Conservation (phyloP, 2,329 filamentous ascomycete species). For the Colletotrichum somersetense region DNA sequence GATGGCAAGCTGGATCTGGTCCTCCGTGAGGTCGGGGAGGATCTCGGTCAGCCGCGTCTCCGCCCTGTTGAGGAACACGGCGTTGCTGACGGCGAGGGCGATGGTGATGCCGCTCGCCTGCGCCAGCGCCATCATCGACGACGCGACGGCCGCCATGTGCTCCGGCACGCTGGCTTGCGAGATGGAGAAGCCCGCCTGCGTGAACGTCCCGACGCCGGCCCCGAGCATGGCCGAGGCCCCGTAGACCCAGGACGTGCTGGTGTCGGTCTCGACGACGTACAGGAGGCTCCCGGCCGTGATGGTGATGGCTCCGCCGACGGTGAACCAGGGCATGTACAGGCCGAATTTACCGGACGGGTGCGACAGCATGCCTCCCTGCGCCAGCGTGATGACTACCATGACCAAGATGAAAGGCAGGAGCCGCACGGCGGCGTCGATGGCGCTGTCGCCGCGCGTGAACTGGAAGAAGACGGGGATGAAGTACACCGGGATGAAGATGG, state of each 20-base stretch:
- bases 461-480: constrained; percentile 65
- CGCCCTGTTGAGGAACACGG: constrained; percentile 51
- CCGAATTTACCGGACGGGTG: constrained; percentile 45
- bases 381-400: constrained; percentile 50
- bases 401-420: constrained; percentile 55
- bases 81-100: constrained; percentile 31
- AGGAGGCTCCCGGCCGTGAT: constrained; percentile 53
- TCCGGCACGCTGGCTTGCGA: constrained; percentile 25
- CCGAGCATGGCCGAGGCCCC: constrained; percentile 55
- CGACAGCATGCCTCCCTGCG: constrained; percentile 43
- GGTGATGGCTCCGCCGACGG: constrained; percentile 51
- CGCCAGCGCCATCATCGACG: constrained; percentile 26
- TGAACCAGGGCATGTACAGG: constrained; percentile 56
- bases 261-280: constrained; percentile 46
- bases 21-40: constrained; percentile 44
- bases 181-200: constrained; percentile 50
- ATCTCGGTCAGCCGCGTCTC: constrained; percentile 45
- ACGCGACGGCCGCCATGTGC: constrained; percentile 21
- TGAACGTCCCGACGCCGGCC: constrained; percentile 52
- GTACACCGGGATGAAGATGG: constrained; percentile 52
- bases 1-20: constrained; percentile 46
- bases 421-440: constrained; percentile 55
- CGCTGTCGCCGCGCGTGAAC: constrained; percentile 57
- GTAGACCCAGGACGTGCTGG: constrained; percentile 46
- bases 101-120: constrained; percentile 40